Evolutionary conservation across 495 filamentous ascomycete genomes (phyloP), one percentile per base, ranked within the genome.

Genomic region (Chaetomium fimeti): DNA sequence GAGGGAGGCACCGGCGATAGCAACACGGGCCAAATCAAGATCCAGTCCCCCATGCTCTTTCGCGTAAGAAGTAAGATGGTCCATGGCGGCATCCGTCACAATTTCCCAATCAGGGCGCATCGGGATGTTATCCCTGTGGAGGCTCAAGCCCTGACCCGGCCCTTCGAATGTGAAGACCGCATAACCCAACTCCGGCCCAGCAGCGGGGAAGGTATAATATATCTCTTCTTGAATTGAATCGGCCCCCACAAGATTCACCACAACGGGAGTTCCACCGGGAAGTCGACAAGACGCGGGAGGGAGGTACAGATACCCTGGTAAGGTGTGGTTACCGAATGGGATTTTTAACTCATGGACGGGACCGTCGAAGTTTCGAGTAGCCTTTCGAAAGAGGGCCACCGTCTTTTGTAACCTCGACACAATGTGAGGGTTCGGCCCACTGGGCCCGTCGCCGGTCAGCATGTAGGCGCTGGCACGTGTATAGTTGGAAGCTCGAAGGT

Each of bases 191-290:
- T 65, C 56, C 0, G 55, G 67, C 0, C 66, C 82, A 0, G n/a
- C 54, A 0, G 67, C 55, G 0, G 68, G 53, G 42, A 32, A 20
- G 0, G 79, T 8, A 61, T 71, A 80, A 63, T 77, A 82, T 0
- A 85, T 28, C 60, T 86, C 83, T 61, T 86, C 83, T 18, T 77
- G 67, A 0, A 63, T 72, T 0, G 79, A 75, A 64, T 86, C 83
- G 3, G 43, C 70, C 0, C 83, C 83, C 16, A 70, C 72, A 18
- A 12, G 45, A 47, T 70, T 58, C 12, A 86, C 8, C 1, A 85
- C n/a, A 8, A 84, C 51, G 0, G 83, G 82, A 0, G 67, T 69
- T 58, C 67, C 1, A 66, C 15, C 67, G 1, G 69, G 67, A 1
- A 74, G 28, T 3, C 71, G 67, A 24, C 42, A 57, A 22, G 27